Base-by-base conservation (phyloP, 2,329 filamentous ascomycete species). In the Botrytis paeoniae region DNA sequence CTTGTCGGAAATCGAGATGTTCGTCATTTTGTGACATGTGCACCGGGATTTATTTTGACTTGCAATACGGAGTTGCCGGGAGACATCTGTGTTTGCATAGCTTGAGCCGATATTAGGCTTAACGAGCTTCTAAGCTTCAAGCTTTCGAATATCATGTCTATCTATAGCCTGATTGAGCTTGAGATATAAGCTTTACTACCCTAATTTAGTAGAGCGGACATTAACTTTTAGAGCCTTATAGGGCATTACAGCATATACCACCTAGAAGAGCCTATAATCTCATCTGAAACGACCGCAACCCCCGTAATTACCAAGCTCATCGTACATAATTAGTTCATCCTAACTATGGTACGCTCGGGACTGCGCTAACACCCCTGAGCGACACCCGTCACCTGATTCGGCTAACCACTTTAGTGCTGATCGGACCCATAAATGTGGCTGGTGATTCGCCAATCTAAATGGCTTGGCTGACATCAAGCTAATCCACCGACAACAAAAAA, bases 401-500 rank as follows among this genome's bases (percentile, higher is more conserved):
- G n/a, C 51, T 57, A 57, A 57, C n/a, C 7, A 57, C n/a, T 57
- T 32, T 57, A 3, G 51, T 57, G 14, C n/a, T 57, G 32, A 32
- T 3, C 1, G 8, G n/a, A 57, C 6, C 51, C 51, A 57, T 16
- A 54, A 16, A 32, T 57, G 35, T 68, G 48, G 64, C 48, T n/a
- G 32, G 35, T 10, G 25, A n/a, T 35, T 10, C 32, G 64, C 6
- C 29, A 39, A n/a, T 22, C 16, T 69, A 69, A 41, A 69, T 41
- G 22, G 51, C 69, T 71, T 71, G 59, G 59, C 69, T 71, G 69
- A 71, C 59, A 71, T 71, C 69, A 71, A 70, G 16, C 43, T 51
- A 43, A 41, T n/a, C 10, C 43, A 20, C 32, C 9, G 41, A 41
- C 48, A 68, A 57, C 18, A 32, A 41, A 48, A 57, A 29, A 41